Conservation (phyloP, 2,329 filamentous ascomycete genomes). For the Trichophaea hybrida region DNA sequence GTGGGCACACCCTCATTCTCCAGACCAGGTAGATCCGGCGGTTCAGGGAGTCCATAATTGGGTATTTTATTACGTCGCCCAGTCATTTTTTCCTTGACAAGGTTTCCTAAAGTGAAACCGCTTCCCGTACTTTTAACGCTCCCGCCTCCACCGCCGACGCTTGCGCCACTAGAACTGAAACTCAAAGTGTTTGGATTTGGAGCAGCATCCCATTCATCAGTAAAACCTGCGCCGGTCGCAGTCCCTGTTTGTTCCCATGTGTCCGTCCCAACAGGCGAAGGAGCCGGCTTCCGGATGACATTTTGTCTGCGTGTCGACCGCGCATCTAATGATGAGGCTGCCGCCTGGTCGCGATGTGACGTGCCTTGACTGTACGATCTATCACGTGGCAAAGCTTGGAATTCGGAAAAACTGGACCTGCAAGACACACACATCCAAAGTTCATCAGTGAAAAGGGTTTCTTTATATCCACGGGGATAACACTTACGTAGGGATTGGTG, state of each 20-base stretch:
- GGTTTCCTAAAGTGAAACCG: constrained; percentile 15
- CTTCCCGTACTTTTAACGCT: background rate
- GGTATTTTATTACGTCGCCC: background rate
- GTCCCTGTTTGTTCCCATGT: background rate
- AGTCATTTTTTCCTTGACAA: constrained; percentile 17
- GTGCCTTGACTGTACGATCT: no score
- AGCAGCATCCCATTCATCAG: background rate
- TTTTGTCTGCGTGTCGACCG: no score
- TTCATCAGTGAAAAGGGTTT: no score
- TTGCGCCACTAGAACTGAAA: background rate
- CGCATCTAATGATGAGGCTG: no score
- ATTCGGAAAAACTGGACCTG: no score
- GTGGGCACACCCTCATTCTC: constrained; percentile 3
- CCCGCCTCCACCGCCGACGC: background rate
- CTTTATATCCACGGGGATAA: background rate
- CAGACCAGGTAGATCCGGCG: background rate
- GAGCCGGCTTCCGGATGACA: background rate
- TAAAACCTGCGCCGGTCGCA: background rate
- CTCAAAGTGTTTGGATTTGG: no score
- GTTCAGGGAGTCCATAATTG: background rate
- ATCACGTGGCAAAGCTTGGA: no score
- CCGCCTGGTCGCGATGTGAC: no score
- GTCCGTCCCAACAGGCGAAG: background rate
- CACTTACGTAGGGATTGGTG: constrained; percentile 16
- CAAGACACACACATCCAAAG: no score